phyloP scores from a whole-genome alignment of 495 filamentous ascomycete species.

The Penicillium diatomitis region DNA sequence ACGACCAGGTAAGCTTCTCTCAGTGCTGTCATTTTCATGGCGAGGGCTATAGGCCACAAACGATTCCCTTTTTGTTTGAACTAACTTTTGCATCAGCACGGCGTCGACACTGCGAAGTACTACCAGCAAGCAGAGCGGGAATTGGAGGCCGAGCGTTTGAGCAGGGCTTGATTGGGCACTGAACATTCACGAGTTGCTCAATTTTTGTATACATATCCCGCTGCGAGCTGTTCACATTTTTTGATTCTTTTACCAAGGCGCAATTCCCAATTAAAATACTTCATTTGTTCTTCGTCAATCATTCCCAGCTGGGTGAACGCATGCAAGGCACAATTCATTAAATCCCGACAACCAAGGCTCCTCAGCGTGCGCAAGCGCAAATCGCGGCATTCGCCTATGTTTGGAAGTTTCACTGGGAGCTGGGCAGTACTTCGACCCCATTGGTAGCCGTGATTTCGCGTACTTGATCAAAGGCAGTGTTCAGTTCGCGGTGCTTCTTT shows the following conservation, averaged over 20 bases:
- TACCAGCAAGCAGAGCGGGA: constrained; percentile 94
- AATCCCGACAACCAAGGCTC: not conserved
- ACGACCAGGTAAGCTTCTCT: constrained; percentile 54
- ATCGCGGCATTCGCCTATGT: no score
- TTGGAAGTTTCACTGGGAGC: not conserved
- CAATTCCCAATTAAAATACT: constrained; percentile 18
- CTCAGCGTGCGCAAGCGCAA: not conserved
- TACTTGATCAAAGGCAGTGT: constrained; percentile 27
- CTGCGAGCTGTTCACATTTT: constrained; percentile 5
- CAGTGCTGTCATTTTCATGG: no score
- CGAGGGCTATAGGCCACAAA: no score
- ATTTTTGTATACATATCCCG: constrained; percentile 24
- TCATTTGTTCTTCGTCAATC: constrained; percentile 4
- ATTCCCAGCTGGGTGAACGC: not conserved
- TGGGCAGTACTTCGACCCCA: not conserved
- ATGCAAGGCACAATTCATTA: not conserved
- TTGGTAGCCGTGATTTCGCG: not conserved
- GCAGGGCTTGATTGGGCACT: constrained; percentile 16
- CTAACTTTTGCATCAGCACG: constrained; percentile 51
- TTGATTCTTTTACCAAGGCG: constrained; percentile 16
- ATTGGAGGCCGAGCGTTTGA: constrained; percentile 63
- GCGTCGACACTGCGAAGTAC: constrained; percentile 97
- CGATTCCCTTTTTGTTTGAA: no score
- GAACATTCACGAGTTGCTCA: constrained; percentile 7
- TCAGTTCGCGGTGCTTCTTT: constrained; percentile 43